Evolutionary conservation across 805 yeast species (phyloP).

Genomic region (Candida ponderosae): DNA sequence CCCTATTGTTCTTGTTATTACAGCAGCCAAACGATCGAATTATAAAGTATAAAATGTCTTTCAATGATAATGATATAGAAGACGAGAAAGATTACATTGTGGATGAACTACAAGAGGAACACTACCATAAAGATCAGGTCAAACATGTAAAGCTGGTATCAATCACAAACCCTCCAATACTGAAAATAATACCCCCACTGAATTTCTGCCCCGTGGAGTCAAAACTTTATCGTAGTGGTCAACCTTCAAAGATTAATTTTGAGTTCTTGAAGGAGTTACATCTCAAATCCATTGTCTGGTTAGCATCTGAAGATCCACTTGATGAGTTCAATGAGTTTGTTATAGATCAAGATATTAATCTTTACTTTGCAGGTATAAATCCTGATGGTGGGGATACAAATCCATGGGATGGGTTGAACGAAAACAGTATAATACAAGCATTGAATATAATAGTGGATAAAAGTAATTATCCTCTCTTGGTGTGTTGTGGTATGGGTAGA

Average conservation of each 20-base stretch:
- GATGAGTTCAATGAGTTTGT: slow-evolving; percentile 82
- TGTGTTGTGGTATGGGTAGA: slow-evolving; percentile 98
- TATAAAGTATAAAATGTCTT: background rate
- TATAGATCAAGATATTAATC: slow-evolving; percentile 57
- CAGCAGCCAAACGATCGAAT: no score
- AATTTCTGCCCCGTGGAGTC: slow-evolving; percentile 94
- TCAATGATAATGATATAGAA: slow-evolving; percentile 6
- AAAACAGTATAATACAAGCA: slow-evolving; percentile 71
- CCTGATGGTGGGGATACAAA: slow-evolving; percentile 72
- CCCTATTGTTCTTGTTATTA: no score
- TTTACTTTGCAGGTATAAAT: slow-evolving; percentile 77
- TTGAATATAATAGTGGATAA: slow-evolving; percentile 65
- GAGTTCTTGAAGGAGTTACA: slow-evolving; percentile 71
- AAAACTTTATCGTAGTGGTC: slow-evolving; percentile 83
- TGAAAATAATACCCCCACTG: slow-evolving; percentile 82
- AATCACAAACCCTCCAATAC: slow-evolving; percentile 47
- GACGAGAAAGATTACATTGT: slow-evolving; percentile 17
- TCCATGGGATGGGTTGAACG: slow-evolving; percentile 95
- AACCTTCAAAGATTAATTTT: slow-evolving; percentile 90
- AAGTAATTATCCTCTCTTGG: slow-evolving; percentile 75
- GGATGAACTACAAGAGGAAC: slow-evolving; percentile 24
- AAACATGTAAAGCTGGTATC: slow-evolving; percentile 9
- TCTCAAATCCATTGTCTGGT: slow-evolving; percentile 81
- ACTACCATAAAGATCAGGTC: slow-evolving; percentile 5
- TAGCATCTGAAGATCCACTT: slow-evolving; percentile 92